Evolutionary conservation across 202 grass and related monocot genomes (phyloP).

Genomic region (Carex arenaria): DNA sequence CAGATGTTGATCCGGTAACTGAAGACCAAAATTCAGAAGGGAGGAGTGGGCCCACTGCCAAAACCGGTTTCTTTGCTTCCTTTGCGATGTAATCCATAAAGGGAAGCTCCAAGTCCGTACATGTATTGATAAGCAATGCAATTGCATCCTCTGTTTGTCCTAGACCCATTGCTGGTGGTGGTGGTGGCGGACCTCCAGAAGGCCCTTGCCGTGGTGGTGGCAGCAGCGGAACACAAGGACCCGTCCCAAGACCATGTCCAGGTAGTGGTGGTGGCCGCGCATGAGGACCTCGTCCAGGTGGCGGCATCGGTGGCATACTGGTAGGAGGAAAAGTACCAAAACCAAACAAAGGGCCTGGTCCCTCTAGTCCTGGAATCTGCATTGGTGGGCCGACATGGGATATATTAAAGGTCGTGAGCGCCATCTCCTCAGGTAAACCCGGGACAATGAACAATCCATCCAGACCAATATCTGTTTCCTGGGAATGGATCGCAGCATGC

Average conservation of each 20-base stretch:
- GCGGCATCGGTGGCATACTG: background rate
- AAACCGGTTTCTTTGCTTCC: conserved; percentile 25
- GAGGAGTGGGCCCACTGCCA: conserved; percentile 36
- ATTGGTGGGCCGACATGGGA: background rate
- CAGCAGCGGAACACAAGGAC: background rate
- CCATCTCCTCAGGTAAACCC: conserved; percentile 33
- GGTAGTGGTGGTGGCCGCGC: background rate
- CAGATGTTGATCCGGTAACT: background rate
- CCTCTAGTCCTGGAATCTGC: background rate
- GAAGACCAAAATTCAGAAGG: conserved; percentile 32
- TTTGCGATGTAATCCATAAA: conserved; percentile 28
- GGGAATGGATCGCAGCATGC: conserved; percentile 6
- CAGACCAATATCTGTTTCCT: background rate
- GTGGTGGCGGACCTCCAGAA: background rate
- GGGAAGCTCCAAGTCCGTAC: conserved; percentile 29
- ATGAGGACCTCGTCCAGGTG: background rate
- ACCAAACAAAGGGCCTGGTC: background rate
- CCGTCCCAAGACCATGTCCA: background rate
- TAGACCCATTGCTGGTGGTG: background rate
- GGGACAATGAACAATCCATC: conserved; percentile 3
- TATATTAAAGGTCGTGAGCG: conserved; percentile 17
- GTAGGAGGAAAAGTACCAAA: background rate
- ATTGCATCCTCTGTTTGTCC: conserved; percentile 16
- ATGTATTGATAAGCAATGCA: conserved; percentile 35
- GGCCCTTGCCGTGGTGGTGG: background rate